Evolutionary conservation across 2,329 filamentous ascomycete species (phyloP).

Genomic region (Arthrobotrys megalospora): DNA sequence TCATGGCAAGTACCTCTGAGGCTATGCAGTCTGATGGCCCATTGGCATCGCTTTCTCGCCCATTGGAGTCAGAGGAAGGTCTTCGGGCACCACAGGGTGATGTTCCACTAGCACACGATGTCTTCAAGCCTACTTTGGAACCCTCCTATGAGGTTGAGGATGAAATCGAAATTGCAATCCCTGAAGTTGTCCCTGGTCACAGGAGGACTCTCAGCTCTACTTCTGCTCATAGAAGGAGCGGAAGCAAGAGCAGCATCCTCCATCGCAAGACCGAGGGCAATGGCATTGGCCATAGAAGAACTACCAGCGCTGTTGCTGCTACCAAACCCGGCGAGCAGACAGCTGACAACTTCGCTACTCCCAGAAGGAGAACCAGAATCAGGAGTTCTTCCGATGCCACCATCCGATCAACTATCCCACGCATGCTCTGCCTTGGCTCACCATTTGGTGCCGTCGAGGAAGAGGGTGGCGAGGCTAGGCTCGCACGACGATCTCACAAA

Average conservation of each 20-base stretch:
- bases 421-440: constrained; percentile 59
- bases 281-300: constrained; percentile 53
- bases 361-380: constrained; percentile 48
- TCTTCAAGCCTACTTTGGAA: constrained; percentile 57
- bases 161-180: constrained; percentile 42
- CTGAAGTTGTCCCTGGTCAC: constrained; percentile 42
- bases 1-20: constrained; percentile 76
- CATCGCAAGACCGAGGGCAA: constrained; percentile 58
- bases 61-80: constrained; percentile 38
- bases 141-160: constrained; percentile 56
- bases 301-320: constrained; percentile 45
- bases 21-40: constrained; percentile 77
- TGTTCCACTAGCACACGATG: constrained; percentile 49
- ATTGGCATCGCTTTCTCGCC: constrained; percentile 65
- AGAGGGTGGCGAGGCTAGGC: constrained; percentile 50
- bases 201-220: constrained; percentile 46
- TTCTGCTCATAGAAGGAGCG: constrained; percentile 51
- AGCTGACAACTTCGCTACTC: constrained; percentile 47
- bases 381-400: constrained; percentile 59
- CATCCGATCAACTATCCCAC: constrained; percentile 56
- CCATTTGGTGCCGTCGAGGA: constrained; percentile 59
- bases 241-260: constrained; percentile 55
- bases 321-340: constrained; percentile 42
- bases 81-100: constrained; percentile 41
- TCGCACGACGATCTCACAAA: constrained; percentile 51